Conservation (phyloP, 345 rosid species). For the Aquilaria yunnanensis region DNA sequence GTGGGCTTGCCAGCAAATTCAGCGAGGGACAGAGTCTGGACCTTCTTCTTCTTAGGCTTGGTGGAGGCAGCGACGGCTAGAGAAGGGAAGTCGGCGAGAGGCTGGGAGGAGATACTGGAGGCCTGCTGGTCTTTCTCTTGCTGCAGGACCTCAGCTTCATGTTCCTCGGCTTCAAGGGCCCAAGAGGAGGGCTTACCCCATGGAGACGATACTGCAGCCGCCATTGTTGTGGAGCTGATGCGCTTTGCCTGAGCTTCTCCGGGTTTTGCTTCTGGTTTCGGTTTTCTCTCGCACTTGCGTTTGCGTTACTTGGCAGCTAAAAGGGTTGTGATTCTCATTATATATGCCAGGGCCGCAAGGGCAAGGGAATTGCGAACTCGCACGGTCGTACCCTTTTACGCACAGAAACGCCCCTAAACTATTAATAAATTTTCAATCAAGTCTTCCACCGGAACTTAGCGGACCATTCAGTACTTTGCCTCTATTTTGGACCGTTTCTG, state of each 20-base stretch:
- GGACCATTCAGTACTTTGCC: no score
- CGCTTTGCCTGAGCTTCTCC: background rate
- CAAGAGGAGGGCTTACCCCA: constrained; percentile 97
- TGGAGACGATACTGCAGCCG: constrained; percentile 78
- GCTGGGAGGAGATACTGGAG: constrained; percentile 13
- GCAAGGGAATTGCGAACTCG: background rate
- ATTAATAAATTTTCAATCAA: no score
- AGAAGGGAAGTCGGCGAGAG: constrained; percentile 55
- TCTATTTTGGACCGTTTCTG: no score
- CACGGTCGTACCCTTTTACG: no score
- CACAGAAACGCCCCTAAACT: no score
- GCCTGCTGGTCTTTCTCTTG: constrained; percentile 22
- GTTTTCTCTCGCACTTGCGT: background rate
- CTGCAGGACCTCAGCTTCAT: constrained; percentile 62
- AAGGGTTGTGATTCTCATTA: constrained; percentile 11
- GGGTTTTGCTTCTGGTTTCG: constrained; percentile 5
- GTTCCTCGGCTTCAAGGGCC: constrained; percentile 87
- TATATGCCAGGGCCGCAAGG: no score
- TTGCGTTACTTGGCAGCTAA: constrained; percentile 34
- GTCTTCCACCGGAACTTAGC: no score
- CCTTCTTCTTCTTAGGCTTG: constrained; percentile 77
- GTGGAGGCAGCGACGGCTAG: constrained; percentile 60
- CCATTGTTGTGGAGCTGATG: constrained; percentile 31
- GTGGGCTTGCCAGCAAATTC: constrained; percentile 44
- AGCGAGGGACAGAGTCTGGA: constrained; percentile 56